Conservation (phyloP, 2,329 filamentous ascomycete genomes). For the Cadophora sp. region DNA sequence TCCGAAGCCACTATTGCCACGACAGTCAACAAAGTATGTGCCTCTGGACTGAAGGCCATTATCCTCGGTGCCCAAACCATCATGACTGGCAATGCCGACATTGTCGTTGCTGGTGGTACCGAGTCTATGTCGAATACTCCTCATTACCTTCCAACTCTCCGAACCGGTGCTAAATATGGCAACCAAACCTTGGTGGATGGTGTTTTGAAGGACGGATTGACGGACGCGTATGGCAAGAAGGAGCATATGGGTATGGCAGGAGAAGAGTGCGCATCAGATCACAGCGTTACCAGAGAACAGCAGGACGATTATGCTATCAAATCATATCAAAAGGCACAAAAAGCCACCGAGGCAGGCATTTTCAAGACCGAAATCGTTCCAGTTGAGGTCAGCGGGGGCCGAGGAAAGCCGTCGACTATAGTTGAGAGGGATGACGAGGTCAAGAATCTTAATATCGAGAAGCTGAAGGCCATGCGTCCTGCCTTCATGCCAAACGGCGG, state of each 20-base stretch:
- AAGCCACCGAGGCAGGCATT: constrained; percentile 78
- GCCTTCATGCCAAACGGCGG: constrained; percentile 81
- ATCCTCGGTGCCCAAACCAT: constrained; percentile 96
- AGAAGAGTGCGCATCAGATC: constrained; percentile 89
- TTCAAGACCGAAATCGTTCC: constrained; percentile 90
- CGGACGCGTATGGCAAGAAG: constrained; percentile 88
- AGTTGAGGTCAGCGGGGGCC: constrained; percentile 83
- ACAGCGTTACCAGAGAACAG: constrained; percentile 80
- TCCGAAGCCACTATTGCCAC: constrained; percentile 81
- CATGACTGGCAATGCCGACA: constrained; percentile 91
- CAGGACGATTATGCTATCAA: constrained; percentile 97
- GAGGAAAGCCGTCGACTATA: constrained; percentile 84
- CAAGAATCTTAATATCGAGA: constrained; percentile 88
- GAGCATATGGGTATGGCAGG: constrained; percentile 95
- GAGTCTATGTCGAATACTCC: constrained; percentile 99
- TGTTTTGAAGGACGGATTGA: constrained; percentile 92
- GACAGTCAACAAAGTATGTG: constrained; percentile 99
- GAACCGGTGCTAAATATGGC: constrained; percentile 91
- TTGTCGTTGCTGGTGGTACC: constrained; percentile 91
- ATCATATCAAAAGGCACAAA: constrained; percentile 92
- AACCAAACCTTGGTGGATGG: constrained; percentile 89
- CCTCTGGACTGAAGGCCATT: constrained; percentile 91
- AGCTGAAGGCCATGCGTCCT: constrained; percentile 84
- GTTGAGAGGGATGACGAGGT: constrained; percentile 92
- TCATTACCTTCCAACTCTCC: constrained; percentile 90